These are phyloP conservation scores for Fusarium cyanostomum DNA, from an alignment of 2,329 filamentous ascomycete genomes.

Conservation along the genomic window DNA sequence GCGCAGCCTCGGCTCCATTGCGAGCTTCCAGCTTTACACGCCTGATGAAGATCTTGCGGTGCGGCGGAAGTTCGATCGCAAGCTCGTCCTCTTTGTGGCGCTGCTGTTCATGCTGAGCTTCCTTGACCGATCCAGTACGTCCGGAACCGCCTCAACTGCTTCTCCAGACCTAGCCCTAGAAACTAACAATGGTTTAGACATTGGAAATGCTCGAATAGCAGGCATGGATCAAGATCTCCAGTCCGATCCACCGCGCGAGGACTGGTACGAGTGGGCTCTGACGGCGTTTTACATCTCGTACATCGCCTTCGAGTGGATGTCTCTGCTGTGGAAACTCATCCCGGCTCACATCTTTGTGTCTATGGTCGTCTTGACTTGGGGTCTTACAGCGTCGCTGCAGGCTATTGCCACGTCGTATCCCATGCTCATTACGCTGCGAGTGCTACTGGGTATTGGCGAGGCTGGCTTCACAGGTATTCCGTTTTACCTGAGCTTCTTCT, in stretches of 20 bases:
- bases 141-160: conserved; percentile 14
- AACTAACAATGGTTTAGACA: conserved; percentile 54
- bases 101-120: conserved; percentile 87
- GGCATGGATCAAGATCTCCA: conserved; percentile 71
- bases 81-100: conserved; percentile 82
- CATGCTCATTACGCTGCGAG: conserved; percentile 63
- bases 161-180: not conserved
- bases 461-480: conserved; percentile 73
- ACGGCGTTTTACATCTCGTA: conserved; percentile 71
- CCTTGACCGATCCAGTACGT: conserved; percentile 82
- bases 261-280: conserved; percentile 69
- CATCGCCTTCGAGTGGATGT: conserved; percentile 72
- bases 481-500: conserved; percentile 73
- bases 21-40: conserved; percentile 57
- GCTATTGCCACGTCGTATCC: conserved; percentile 70
- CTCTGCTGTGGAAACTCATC: conserved; percentile 67
- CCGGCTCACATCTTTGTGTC: conserved; percentile 69
- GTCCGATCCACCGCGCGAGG: conserved; percentile 54
- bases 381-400: conserved; percentile 79
- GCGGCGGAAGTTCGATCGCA: conserved; percentile 78
- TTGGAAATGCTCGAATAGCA: conserved; percentile 70
- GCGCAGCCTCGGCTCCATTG: conserved; percentile 46
- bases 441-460: conserved; percentile 69
- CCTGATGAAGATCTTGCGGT: conserved; percentile 77
- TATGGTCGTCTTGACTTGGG: conserved; percentile 79